Base-by-base conservation (phyloP, 208 protist species). In the Leishmania tarentolae region DNA sequence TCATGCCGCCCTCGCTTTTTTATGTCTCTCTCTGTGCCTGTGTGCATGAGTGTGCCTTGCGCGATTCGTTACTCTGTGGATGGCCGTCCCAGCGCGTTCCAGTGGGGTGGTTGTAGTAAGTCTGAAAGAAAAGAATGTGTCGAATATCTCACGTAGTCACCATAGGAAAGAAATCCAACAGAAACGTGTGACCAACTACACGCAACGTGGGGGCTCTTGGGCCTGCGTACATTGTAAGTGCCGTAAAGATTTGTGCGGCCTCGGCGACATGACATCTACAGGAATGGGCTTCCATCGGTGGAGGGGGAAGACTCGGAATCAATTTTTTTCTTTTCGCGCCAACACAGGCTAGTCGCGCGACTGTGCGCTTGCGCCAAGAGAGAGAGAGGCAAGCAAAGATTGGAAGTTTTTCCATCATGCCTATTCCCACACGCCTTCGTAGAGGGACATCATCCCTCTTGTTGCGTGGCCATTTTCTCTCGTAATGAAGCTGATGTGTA, bases 101-200 rank as follows among this genome's bases (percentile, higher is more conserved):
- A 21, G 2, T 31, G 31, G 46, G 69, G 11, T 0, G 42, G 69
- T 73, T 52, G 42, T 73, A 73, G 69, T 73, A 53, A 52, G 44
- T 53, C n/a, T n/a, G 56, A 28, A 78, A 40, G 19, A 37, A 31
- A 37, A 28, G 69, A 73, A 35, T 40, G 9, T 19, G 40, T 15
- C 21, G 44, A 73, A 21, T 44, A 52, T 2, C n/a, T 53, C 37
- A 42, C 40, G 44, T 53, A 50, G 19, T 66, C 35, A 31, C 31
- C 2, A 52, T 81, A 57, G 71, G 65, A 71, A 78, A 69, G 35
- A 37, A 52, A 77, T 15, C 53, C 44, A 80, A 42, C n/a, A 66
- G 15, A 56, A 83, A 72, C 19, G 50, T 52, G 52, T 65, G 44
- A 46, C 7, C 35, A 65, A 42, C 35, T n/a, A 46, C 11, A 37